Evolutionary conservation across 345 rosid species (phyloP).

Genomic region (Euclidium syriacum): DNA sequence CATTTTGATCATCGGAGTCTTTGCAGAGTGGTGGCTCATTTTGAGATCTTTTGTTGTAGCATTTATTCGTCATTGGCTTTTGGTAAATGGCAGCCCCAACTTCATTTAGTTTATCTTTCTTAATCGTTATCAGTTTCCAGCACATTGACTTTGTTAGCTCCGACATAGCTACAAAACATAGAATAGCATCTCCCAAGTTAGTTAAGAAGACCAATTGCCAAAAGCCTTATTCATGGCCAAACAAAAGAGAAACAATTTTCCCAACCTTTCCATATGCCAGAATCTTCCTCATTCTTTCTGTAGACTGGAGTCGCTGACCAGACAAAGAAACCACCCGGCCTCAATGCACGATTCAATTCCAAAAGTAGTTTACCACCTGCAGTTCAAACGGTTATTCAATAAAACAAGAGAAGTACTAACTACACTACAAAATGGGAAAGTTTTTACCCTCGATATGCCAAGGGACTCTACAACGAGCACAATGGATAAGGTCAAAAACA

Average conservation of each 20-base stretch:
- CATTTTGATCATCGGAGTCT: conserved; percentile 37
- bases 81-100: conserved; percentile 83
- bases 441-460: conserved; percentile 86
- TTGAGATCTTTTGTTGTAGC: conserved; percentile 59
- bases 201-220: not conserved
- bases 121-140: conserved; percentile 61
- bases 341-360: conserved; percentile 83
- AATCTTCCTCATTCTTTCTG: conserved; percentile 50
- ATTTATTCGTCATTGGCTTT: conserved; percentile 62
- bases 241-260: not conserved
- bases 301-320: conserved; percentile 99
- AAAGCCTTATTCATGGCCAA: not conserved
- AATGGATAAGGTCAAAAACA: conserved; percentile 75
- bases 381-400: not conserved
- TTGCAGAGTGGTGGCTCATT: conserved; percentile 67
- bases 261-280: conserved; percentile 61
- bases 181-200: conserved; percentile 12
- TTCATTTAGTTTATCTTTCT: conserved; percentile 48
- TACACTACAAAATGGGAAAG: not conserved
- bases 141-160: conserved; percentile 71
- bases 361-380: conserved; percentile 88
- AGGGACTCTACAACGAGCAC: conserved; percentile 96
- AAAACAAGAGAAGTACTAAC: not conserved
- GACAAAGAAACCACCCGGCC: conserved; percentile 91
- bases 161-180: conserved; percentile 59